Percentiles rank a stretch among this genome's conserved stretches.
These are phyloP conservation scores for Globisporangium ultimum DNA, from an alignment of 352 stramenopile genomes.

Conservation along the genomic window DNA sequence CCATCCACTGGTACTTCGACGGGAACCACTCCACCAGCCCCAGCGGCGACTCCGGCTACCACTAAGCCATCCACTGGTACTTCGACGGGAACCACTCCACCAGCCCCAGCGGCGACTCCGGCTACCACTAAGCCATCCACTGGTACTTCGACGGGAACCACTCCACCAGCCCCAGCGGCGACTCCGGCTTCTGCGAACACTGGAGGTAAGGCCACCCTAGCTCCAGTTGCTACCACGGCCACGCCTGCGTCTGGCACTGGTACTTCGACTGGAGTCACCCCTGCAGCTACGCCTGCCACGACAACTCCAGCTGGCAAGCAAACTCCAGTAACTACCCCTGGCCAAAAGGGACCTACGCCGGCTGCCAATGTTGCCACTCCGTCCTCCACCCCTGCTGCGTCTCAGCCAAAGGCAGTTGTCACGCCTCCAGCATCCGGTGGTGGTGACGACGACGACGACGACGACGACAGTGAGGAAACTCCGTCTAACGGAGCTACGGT, in stretches of 20 bases:
- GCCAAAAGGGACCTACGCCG: slow-evolving; percentile 1
- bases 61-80: slow-evolving; percentile 1
- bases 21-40: slow-evolving; percentile 3
- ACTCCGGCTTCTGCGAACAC: slow-evolving; percentile 14
- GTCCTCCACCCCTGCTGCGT: background rate
- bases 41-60: slow-evolving; percentile 3
- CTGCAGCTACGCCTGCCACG: background rate
- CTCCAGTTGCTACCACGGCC: slow-evolving; percentile 8
- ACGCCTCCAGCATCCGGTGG: slow-evolving; percentile 1
- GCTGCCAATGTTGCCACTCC: slow-evolving; percentile 5
- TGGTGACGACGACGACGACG: slow-evolving; percentile 6
- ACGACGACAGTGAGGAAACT: slow-evolving; percentile 12
- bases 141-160: background rate
- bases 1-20: slow-evolving; percentile 5
- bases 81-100: background rate
- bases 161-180: background rate
- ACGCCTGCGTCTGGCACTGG: slow-evolving; percentile 1
- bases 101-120: background rate
- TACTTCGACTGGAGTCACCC: background rate
- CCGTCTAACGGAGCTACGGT: background rate
- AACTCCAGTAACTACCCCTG: background rate
- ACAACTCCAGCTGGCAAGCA: background rate
- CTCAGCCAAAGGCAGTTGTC: background rate
- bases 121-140: background rate
- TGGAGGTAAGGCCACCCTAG: too few species aligned